Evolutionary conservation across 768 basidiomycete genomes (phyloP).

Genomic region (Saitozyma sp.): DNA sequence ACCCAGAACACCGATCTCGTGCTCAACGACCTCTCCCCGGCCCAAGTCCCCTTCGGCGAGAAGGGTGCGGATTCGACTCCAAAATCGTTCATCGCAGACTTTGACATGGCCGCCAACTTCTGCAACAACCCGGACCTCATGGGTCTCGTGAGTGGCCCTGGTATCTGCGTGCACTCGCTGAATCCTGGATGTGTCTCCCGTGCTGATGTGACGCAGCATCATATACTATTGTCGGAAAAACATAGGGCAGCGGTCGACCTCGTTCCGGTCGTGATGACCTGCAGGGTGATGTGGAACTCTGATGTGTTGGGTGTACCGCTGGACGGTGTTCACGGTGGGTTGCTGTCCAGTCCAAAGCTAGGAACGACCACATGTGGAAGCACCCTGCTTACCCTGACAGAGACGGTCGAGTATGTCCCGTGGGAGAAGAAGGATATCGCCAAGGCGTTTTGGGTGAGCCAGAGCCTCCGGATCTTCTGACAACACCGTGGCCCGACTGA

Average conservation of each 20-base stretch:
- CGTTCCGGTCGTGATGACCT: conserved; percentile 26
- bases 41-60: background rate
- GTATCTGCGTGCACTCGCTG: background rate
- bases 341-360: background rate
- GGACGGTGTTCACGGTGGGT: conserved; percentile 36
- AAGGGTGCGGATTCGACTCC: conserved; percentile 1
- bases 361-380: background rate
- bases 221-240: conserved; percentile 26
- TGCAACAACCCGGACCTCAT: conserved; percentile 38
- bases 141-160: conserved; percentile 21
- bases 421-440: conserved; percentile 37
- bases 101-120: conserved; percentile 28
- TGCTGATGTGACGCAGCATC: conserved; percentile 21
- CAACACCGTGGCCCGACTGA: background rate
- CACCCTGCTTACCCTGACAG: conserved; percentile 18
- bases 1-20: conserved; percentile 36
- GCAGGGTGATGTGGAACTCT: conserved; percentile 29
- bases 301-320: conserved; percentile 38
- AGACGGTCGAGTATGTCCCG: conserved; percentile 28
- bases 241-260: conserved; percentile 22
- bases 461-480: background rate
- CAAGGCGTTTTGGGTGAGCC: conserved; percentile 45
- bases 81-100: conserved; percentile 40
- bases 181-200: no score
- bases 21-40: conserved; percentile 24